Evolutionary conservation across 805 yeast genomes (phyloP), one percentile per base, ranked within the genome.

Genomic region (Hermanozyma aechmeae): DNA sequence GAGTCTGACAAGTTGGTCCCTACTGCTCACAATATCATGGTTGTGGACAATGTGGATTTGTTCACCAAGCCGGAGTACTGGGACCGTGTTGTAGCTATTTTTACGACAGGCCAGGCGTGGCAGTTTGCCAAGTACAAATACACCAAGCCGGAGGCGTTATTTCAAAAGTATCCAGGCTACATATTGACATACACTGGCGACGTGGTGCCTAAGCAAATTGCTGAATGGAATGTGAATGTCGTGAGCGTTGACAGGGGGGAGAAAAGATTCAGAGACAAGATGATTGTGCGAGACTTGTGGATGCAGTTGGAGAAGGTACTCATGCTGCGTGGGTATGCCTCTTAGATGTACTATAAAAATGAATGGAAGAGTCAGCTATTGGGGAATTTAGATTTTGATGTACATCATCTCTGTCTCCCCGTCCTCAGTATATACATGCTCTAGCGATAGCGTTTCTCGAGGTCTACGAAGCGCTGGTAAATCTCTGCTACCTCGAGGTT

Each of bases 41-140:
- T 92, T 31, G 96, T 87, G 18, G 93, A 84, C 50, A 81, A 83
- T 32, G 85, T 86, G 4, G 94, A 86, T 30, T 71, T 77, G 56
- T 62, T 63, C 42, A 78, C 82, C 15, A 89, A 87, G 51, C 94
- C 95, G 3, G 97, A 92, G 52, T 85, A 92, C 57, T 92, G 99
- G 99, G 94, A 85, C 48, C 71, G 98, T 34, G 96, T 92, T 1
- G 83, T 89, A 27, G 96, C 95, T 0, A 82, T 92, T 22, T 79
- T 92, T 60, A 89, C 96, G 12, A 89, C 96, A 8, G 99, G 99
- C 9, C 98, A 92, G 59, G 67, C 78, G 31, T 92, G 99, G 99
- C 99, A 92, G 58, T 84, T 92, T 58, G 74, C 82, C 48, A 73
- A 76, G 45, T 92, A 89, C 56, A 81, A 79, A 50, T 80, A 86